Evolutionary conservation across 164 flowering plant species (phyloP).

Genomic region (Nymphaea thermarum): DNA sequence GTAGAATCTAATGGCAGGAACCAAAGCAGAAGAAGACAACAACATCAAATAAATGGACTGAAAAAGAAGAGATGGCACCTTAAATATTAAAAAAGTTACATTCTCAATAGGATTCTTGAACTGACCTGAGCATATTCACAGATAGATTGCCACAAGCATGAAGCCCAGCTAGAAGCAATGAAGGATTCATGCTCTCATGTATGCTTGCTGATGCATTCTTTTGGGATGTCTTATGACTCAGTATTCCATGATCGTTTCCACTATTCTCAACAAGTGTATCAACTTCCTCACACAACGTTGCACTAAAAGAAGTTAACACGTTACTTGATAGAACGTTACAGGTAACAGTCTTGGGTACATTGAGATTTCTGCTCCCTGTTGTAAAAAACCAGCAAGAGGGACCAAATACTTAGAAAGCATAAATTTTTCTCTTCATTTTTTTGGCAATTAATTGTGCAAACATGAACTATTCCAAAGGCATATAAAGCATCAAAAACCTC

Average conservation of each 20-base stretch:
- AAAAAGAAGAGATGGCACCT: too few relatives aligned
- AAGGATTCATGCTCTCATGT: constrained; percentile 5
- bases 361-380: constrained; percentile 23
- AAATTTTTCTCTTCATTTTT: not conserved
- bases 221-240: not conserved
- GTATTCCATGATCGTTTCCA: not conserved
- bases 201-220: not conserved
- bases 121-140: constrained; percentile 78
- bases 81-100: too few relatives aligned
- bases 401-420: not conserved
- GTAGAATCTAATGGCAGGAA: not conserved
- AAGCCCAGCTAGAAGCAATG: constrained; percentile 84
- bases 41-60: not conserved
- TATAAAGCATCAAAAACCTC: too few relatives aligned
- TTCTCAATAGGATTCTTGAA: not conserved
- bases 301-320: constrained; percentile 36
- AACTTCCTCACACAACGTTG: not conserved
- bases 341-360: constrained; percentile 53
- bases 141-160: constrained; percentile 99
- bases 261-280: not conserved
- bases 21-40: not conserved
- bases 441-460: too few relatives aligned
- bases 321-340: constrained; percentile 52
- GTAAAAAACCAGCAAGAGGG: constrained; percentile 14
- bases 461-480: too few relatives aligned